Conservation (phyloP, 2,329 filamentous ascomycete species). For the Hymenoscyphus fructigenus region DNA sequence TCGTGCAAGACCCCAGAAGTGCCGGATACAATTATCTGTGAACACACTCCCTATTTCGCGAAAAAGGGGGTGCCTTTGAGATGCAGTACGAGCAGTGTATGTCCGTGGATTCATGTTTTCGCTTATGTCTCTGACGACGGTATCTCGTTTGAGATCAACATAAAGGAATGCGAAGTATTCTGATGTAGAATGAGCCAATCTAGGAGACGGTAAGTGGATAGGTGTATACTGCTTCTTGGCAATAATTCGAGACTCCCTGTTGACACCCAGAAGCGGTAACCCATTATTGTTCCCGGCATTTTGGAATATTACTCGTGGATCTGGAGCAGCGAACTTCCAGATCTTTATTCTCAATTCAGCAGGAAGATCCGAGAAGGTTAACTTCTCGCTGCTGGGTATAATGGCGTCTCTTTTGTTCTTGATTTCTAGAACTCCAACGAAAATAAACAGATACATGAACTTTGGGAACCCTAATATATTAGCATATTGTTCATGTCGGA, state of each 20-base stretch:
- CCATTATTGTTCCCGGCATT: background rate
- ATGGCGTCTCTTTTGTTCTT: background rate
- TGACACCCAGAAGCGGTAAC: background rate
- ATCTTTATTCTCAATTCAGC: background rate
- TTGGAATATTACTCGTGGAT: background rate
- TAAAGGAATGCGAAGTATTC: background rate
- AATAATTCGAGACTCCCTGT: background rate
- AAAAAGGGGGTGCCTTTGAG: background rate
- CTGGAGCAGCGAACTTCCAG: background rate
- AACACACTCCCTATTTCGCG: background rate
- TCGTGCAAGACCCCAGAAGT: slow-evolving; percentile 1
- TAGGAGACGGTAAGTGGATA: background rate
- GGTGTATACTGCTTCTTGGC: background rate
- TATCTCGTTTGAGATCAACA: background rate
- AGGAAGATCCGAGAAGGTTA: too few species aligned
- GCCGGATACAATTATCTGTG: background rate
- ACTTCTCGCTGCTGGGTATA: too few species aligned
- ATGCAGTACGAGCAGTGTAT: background rate
- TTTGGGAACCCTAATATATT: background rate
- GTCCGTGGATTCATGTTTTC: background rate
- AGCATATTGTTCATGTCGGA: background rate
- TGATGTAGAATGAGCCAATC: background rate
- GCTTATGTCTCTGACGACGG: background rate
- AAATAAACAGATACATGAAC: background rate
- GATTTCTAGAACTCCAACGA: background rate